Base-by-base conservation (phyloP, 148 eudicot species). In the Beta vulgaris region DNA sequence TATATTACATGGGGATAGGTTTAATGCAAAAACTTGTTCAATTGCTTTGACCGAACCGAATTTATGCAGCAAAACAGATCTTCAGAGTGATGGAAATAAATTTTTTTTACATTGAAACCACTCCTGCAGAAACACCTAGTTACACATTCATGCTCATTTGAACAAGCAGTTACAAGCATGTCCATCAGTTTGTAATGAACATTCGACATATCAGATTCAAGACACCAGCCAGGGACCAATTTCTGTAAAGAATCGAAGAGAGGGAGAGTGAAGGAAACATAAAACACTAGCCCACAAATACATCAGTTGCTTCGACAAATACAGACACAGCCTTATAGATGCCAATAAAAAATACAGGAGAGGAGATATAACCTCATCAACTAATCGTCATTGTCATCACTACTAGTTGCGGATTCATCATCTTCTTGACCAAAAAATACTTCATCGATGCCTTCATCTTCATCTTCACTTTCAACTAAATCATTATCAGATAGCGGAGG, bases 391-490 rank as follows among this genome's bases (percentile, higher is more conserved):
- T 68, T 51, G 2, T 85, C 87, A 58, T 88, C 88, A 32, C 76
- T 85, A 67, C 82, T 78, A 71, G 77, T 87, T 58, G 86, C 68
- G 16, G 92, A 85, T 68, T 85, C 87, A 57, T 85, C 91, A 29
- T 85, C 97, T 40, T 87, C 89, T 42, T 84, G 86, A 18, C 91
- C 89, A 69, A 85, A 88, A 59, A 86, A 67, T 72, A 88, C 82
- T 65, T 91, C 98, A 55, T 88, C 96, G 51, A 86, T 90, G 75
- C 78, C 86, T 10, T 72, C 84, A 28, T 77, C 78, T 29, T 77
- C 98, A 76, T 88, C 92, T 67, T 93, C 96, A 65, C 89, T 87
- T 80, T 86, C 96, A 46, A 86, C 71, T 35, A 77, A 66, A 44
- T 73, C 83, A 40, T 82, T 76, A 62, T 83, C 83, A 53, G 58